These are phyloP conservation scores for Ogataea haglerorum DNA, from an alignment of 805 yeast species.

Conservation along the genomic window DNA sequence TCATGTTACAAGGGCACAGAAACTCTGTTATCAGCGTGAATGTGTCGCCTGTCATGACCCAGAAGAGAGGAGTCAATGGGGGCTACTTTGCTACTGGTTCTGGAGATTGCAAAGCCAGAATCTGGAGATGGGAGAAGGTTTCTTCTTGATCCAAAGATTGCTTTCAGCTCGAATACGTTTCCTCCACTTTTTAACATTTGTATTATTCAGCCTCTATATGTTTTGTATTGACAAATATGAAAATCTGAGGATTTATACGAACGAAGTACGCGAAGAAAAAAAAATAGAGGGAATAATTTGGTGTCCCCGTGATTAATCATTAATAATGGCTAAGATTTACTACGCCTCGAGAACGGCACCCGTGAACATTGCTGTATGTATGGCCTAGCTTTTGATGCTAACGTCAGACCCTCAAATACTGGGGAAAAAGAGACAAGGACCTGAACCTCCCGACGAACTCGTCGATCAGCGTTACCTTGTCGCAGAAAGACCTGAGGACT, in stretches of 20 bases:
- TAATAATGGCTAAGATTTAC: slow-evolving; percentile 37
- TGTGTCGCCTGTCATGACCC: slow-evolving; percentile 71
- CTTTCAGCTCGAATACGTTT: slow-evolving; percentile 1
- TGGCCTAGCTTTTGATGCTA: neutral
- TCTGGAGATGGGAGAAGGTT: slow-evolving; percentile 78
- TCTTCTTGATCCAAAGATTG: slow-evolving; percentile 12
- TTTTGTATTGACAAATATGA: slow-evolving; percentile 3
- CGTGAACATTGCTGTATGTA: slow-evolving; percentile 85
- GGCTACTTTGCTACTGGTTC: slow-evolving; percentile 95
- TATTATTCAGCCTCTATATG: slow-evolving; percentile 13
- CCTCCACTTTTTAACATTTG: slow-evolving; percentile 13
- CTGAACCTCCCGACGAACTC: slow-evolving; percentile 95
- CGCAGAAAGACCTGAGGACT: slow-evolving; percentile 88
- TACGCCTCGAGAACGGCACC: slow-evolving; percentile 92
- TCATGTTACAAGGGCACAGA: slow-evolving; percentile 95
- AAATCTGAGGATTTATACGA: neutral
- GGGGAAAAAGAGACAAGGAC: slow-evolving; percentile 94
- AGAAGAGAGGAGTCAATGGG: slow-evolving; percentile 49
- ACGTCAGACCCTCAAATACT: slow-evolving; percentile 79
- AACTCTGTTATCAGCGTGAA: slow-evolving; percentile 94
- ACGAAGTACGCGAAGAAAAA: slow-evolving; percentile 4
- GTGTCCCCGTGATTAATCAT: neutral
- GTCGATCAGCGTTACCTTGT: slow-evolving; percentile 89
- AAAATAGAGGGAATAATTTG: slow-evolving; percentile 5
- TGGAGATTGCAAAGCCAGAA: slow-evolving; percentile 96